Evolutionary conservation across 352 stramenopile genomes (phyloP), one percentile per base, ranked within the genome.

Genomic region (Pythium brassicae): DNA sequence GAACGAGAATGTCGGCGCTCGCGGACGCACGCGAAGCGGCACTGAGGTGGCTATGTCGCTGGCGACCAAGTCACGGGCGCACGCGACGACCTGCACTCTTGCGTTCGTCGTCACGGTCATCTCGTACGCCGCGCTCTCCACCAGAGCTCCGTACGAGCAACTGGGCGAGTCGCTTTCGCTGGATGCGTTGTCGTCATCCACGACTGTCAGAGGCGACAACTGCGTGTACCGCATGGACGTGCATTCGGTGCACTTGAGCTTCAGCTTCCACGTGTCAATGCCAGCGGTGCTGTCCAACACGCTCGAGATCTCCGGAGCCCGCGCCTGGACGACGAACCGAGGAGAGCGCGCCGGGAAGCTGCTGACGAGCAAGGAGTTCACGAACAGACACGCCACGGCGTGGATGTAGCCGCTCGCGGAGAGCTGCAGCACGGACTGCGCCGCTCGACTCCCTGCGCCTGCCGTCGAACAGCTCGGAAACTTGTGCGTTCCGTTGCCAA

Each of bases 401-500:
- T 88, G 75, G 11, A 88, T 57, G 53, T 88, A 88, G 1, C 75
- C 71, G 27, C 65, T 85, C 26, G 47, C 45, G 8, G 53, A 59
- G 2, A 88, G 58, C 4, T 61, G 40, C 32, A 59, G 47, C 4
- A 57, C 59, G 10, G 34, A 46, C 22, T 40, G 40, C 17, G 52
- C 19, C 1, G 29, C 47, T 35, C 63, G 63, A 0, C 37, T 55
- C 9, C 53, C 59, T 0, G 12, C 39, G 4, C 25, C 47, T 15
- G 12, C 20, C 11, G 34, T 43, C 29, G 61, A 59, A 23, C 78
- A 91, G 2, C 55, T 65, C 4, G 78, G 80, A 54, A 83, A 88
- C 4, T 23, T 34, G 10, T 91, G 80, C 0, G 78, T 77, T n/a
- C 80, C 80, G 45, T 88, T 69, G 11, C 80, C 80, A 15, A 78